Percentiles rank a stretch among this genome's conserved stretches.
These are phyloP conservation scores for Hypoxylon fuscum DNA, from an alignment of 495 filamentous ascomycete genomes.

Conservation along the genomic window DNA sequence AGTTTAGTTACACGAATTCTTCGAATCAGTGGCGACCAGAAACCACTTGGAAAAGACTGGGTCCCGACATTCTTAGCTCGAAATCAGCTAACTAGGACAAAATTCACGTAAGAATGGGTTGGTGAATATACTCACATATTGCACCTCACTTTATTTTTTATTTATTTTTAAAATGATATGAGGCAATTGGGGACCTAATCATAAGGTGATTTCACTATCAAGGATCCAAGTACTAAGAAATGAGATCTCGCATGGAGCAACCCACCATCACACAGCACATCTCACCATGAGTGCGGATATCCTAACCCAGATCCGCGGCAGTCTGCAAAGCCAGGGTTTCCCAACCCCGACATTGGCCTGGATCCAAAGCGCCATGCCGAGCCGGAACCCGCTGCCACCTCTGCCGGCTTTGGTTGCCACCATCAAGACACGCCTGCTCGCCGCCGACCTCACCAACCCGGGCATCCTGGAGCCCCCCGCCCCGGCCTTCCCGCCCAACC, in stretches of 20 bases:
- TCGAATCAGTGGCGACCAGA: no score
- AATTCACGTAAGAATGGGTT: no score
- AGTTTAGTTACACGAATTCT: no score
- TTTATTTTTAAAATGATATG: no score
- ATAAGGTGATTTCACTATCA: neutral
- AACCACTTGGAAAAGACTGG: no score
- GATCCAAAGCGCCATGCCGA: constrained; percentile 46
- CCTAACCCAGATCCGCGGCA: constrained; percentile 47
- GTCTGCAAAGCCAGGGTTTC: constrained; percentile 45
- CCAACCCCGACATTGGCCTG: constrained; percentile 52
- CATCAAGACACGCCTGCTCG: constrained; percentile 80
- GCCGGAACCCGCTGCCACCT: constrained; percentile 64
- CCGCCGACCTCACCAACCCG: constrained; percentile 75
- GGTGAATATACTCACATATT: no score
- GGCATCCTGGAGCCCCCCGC: constrained; percentile 59
- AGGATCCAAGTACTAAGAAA: neutral
- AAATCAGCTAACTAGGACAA: no score
- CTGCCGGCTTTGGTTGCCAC: constrained; percentile 78
- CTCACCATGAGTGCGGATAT: constrained; percentile 42
- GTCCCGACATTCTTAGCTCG: no score
- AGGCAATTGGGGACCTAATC: no score
- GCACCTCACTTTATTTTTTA: no score
- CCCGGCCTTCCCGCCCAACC: constrained; percentile 66
- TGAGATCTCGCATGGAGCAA: neutral
- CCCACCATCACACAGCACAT: neutral